A percentile compares a stretch with the other conserved stretches of the same genome.
Conservation (phyloP, 192 early-diverging fungal genomes). For the Coemansia sp. region DNA sequence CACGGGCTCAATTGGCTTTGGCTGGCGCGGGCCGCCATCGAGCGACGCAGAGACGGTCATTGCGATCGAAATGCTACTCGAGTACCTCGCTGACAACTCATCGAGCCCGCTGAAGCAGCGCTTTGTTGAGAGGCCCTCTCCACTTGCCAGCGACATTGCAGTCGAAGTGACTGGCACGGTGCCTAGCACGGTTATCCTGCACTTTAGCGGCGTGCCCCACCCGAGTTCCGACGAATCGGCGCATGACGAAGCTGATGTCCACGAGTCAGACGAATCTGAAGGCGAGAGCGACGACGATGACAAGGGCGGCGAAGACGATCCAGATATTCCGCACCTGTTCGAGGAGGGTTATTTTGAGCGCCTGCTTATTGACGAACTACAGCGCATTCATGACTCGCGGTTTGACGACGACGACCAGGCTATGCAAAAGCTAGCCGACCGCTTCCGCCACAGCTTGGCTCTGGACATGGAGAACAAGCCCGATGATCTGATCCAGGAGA, state of each 20-base stretch:
- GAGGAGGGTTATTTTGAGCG: constrained; percentile 60
- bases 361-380: constrained; percentile 60
- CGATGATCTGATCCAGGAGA: constrained; percentile 20
- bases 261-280: constrained; percentile 13
- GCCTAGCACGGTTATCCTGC: constrained; percentile 58
- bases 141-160: constrained; percentile 63
- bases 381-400: constrained; percentile 44
- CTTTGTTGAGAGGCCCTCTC: constrained; percentile 72
- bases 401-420: constrained; percentile 43
- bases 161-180: constrained; percentile 58
- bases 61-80: constrained; percentile 70
- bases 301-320: constrained; percentile 13
- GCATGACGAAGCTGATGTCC: constrained; percentile 25
- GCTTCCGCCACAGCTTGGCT: constrained; percentile 24
- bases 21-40: constrained; percentile 73
- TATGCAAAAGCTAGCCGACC: constrained; percentile 21
- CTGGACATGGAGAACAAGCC: constrained; percentile 35
- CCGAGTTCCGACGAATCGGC: constrained; percentile 19
- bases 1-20: constrained; percentile 62
- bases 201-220: constrained; percentile 65
- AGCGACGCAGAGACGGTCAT: constrained; percentile 61
- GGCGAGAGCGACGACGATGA: constrained; percentile 13
- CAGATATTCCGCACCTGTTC: constrained; percentile 56
- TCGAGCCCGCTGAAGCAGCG: constrained; percentile 71
- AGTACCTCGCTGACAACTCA: constrained; percentile 68